Evolutionary conservation across 345 rosid species (phyloP).

Genomic region (Geranium brycei): DNA sequence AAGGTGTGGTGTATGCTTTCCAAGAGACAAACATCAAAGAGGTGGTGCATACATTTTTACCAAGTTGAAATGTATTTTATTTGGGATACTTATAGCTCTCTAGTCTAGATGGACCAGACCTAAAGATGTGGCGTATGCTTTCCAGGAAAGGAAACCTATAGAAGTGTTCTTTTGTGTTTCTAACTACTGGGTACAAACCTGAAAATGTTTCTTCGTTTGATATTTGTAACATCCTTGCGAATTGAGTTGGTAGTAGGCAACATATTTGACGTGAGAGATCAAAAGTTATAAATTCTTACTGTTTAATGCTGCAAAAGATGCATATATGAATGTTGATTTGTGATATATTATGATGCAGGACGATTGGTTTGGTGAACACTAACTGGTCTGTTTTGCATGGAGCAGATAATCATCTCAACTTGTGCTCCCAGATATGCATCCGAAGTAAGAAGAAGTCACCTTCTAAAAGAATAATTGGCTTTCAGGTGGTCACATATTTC

Average conservation of each 20-base stretch:
- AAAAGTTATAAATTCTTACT: neutral
- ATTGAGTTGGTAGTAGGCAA: neutral
- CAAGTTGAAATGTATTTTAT: neutral
- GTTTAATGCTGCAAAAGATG: neutral
- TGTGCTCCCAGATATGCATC: constrained; percentile 38
- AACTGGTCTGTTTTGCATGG: constrained; percentile 6
- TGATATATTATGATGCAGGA: constrained; percentile 5
- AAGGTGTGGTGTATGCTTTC: too few relatives aligned
- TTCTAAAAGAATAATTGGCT: constrained; percentile 63
- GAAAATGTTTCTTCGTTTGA: too few relatives aligned
- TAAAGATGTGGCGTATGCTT: neutral
- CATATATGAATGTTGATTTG: neutral
- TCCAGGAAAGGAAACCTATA: neutral
- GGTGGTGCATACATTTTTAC: neutral
- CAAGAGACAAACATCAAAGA: too few relatives aligned
- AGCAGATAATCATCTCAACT: constrained; percentile 42
- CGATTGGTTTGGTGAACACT: neutral
- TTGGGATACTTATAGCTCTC: neutral
- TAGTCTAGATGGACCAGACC: neutral
- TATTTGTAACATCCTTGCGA: too few relatives aligned
- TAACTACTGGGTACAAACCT: too few relatives aligned
- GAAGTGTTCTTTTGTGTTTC: too few relatives aligned
- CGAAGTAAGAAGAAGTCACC: constrained; percentile 54
- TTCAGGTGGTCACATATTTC: constrained; percentile 29
- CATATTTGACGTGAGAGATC: neutral